Conservation (phyloP, 23 red algal genomes). For the Gracilaria caudata region DNA sequence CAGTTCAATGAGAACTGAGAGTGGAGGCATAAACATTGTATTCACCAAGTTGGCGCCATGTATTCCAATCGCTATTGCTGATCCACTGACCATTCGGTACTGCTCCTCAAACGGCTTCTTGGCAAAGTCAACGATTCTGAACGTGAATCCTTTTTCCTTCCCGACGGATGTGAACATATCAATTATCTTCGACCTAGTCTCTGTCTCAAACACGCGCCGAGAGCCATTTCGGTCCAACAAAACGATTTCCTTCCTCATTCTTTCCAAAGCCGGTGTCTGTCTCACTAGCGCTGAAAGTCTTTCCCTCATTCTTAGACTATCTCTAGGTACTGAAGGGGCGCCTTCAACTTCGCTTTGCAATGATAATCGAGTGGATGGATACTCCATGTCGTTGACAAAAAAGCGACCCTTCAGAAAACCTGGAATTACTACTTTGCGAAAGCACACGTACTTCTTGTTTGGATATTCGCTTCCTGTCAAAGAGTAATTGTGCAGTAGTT, state of each 20-base stretch:
- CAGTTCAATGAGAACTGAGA: slow-evolving; percentile 82
- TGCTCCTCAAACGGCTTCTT: slow-evolving; percentile 72
- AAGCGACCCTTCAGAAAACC: slow-evolving; percentile 79
- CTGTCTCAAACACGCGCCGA: slow-evolving; percentile 61
- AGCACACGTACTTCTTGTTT: slow-evolving; percentile 77
- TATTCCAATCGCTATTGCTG: slow-evolving; percentile 83
- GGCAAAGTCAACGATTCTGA: slow-evolving; percentile 59
- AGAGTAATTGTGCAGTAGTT: slow-evolving; percentile 72
- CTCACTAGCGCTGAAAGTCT: slow-evolving; percentile 55
- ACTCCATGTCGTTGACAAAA: slow-evolving; percentile 82
- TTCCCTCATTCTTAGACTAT: slow-evolving; percentile 58
- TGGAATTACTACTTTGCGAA: slow-evolving; percentile 73
- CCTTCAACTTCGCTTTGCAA: slow-evolving; percentile 24
- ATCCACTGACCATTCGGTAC: slow-evolving; percentile 54
- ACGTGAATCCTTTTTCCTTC: slow-evolving; percentile 56
- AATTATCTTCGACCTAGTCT: slow-evolving; percentile 47
- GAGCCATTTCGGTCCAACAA: slow-evolving; percentile 71
- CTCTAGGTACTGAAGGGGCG: slow-evolving; percentile 47
- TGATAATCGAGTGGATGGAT: slow-evolving; percentile 65
- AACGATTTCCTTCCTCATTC: slow-evolving; percentile 58
- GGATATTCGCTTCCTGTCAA: slow-evolving; percentile 9
- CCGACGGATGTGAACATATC: slow-evolving; percentile 40
- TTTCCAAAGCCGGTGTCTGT: slow-evolving; percentile 13
- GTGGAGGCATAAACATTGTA: slow-evolving; percentile 84
- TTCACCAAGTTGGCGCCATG: slow-evolving; percentile 93